phyloP scores from a whole-genome alignment of 2,329 filamentous ascomycete species.

The Lachnellula hyalina region DNA sequence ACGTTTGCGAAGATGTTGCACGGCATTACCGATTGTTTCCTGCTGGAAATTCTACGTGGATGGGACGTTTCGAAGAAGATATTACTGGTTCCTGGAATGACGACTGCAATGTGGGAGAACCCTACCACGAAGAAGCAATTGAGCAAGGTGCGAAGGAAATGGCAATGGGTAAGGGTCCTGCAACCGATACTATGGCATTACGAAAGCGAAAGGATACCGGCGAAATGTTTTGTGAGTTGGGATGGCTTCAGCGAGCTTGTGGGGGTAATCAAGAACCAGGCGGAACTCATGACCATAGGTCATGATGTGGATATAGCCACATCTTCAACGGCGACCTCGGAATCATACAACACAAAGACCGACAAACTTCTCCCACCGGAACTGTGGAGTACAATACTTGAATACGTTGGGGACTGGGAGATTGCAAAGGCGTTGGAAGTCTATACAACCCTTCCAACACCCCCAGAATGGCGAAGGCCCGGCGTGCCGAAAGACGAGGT shows the following conservation, averaged over 20 bases:
- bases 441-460: conserved; percentile 70
- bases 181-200: conserved; percentile 80
- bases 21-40: conserved; percentile 73
- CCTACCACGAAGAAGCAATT: conserved; percentile 84
- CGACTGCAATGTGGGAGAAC: conserved; percentile 81
- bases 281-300: conserved; percentile 68
- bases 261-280: conserved; percentile 69
- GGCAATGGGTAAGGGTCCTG: conserved; percentile 81
- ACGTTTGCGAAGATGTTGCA: conserved; percentile 82
- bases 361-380: conserved; percentile 64
- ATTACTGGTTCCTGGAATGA: conserved; percentile 83
- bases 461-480: conserved; percentile 66
- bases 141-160: conserved; percentile 74
- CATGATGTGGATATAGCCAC: conserved; percentile 52
- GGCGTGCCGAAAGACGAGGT: conserved; percentile 58
- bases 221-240: conserved; percentile 55
- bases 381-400: conserved; percentile 83
- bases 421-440: conserved; percentile 75
- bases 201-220: conserved; percentile 45
- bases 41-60: conserved; percentile 74
- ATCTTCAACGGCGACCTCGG: conserved; percentile 35
- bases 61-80: conserved; percentile 87
- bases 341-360: conserved; percentile 37
- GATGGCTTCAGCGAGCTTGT: conserved; percentile 66
- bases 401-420: conserved; percentile 86